Conservation (phyloP, 805 yeast species). For the Ascoidea rubescens region DNA sequence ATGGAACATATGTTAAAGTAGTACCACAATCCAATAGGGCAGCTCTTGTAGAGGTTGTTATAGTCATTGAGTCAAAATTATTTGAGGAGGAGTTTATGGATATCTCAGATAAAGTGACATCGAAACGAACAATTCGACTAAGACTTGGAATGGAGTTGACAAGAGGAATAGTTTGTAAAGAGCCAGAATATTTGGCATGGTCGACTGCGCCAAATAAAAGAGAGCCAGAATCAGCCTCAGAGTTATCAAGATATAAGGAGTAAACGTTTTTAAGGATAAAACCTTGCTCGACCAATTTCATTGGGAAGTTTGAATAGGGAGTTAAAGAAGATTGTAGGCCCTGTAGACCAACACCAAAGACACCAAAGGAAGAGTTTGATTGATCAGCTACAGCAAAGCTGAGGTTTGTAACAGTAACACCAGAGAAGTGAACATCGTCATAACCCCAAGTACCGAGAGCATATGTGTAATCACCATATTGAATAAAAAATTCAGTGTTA, state of each 20-base stretch:
- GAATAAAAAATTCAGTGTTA: slow-evolving; percentile 22
- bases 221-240: slow-evolving; percentile 30
- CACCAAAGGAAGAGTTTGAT: slow-evolving; percentile 55
- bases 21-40: slow-evolving; percentile 47
- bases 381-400: slow-evolving; percentile 65
- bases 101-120: slow-evolving; percentile 26
- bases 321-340: slow-evolving; percentile 39
- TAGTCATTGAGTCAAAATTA: slow-evolving; percentile 9
- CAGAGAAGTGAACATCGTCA: slow-evolving; percentile 44
- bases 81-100: slow-evolving; percentile 13
- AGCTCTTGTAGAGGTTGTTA: slow-evolving; percentile 15
- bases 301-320: slow-evolving; percentile 54
- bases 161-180: slow-evolving; percentile 33
- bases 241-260: slow-evolving; percentile 44
- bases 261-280: slow-evolving; percentile 40
- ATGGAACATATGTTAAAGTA: slow-evolving; percentile 34
- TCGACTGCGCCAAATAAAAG: slow-evolving; percentile 66
- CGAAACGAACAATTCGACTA: slow-evolving; percentile 28
- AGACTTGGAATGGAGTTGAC: slow-evolving; percentile 24
- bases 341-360: slow-evolving; percentile 58
- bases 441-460: slow-evolving; percentile 47
- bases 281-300: slow-evolving; percentile 42
- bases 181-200: slow-evolving; percentile 43
- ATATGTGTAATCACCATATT: slow-evolving; percentile 33
- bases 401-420: slow-evolving; percentile 29